Evolutionary conservation across 2,329 filamentous ascomycete species (phyloP).

Genomic region (Colletotrichum orbiculare): DNA sequence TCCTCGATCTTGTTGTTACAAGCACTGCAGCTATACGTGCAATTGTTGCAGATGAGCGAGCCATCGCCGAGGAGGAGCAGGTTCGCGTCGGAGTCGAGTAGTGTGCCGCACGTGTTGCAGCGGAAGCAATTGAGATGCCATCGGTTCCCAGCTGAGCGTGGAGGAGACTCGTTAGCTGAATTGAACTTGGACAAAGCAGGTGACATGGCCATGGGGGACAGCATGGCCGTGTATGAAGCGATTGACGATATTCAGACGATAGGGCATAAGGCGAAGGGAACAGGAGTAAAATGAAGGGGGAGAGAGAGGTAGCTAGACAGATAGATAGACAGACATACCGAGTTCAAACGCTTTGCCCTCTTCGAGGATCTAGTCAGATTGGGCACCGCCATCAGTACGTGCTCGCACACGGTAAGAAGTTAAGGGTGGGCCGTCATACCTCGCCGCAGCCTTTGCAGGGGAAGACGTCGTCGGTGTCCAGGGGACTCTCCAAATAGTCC

Average conservation of each 20-base stretch:
- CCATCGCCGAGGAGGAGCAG: conserved; percentile 96
- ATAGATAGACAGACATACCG: conserved; percentile 66
- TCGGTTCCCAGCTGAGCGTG: conserved; percentile 80
- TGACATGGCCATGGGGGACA: conserved; percentile 30
- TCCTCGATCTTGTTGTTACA: conserved; percentile 99
- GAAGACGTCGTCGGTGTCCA: conserved; percentile 85
- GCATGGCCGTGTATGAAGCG: conserved; percentile 10
- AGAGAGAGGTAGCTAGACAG: conserved; percentile 12
- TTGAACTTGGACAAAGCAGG: conserved; percentile 37
- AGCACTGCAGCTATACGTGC: conserved; percentile 97
- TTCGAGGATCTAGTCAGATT: conserved; percentile 80
- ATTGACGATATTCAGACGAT: conserved; percentile 1
- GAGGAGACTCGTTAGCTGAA: conserved; percentile 41
- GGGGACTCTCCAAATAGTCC: conserved; percentile 71
- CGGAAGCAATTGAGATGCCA: conserved; percentile 99
- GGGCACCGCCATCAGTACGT: conserved; percentile 34
- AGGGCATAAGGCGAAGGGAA: background rate
- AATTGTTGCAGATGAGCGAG: conserved; percentile 98
- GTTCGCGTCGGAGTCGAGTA: conserved; percentile 98
- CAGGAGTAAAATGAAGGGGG: background rate
- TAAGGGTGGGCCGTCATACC: conserved; percentile 60
- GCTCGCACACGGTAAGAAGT: conserved; percentile 28
- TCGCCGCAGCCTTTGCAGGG: conserved; percentile 95
- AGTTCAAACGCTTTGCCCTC: conserved; percentile 99
- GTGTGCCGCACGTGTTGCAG: conserved; percentile 93